Conservation (phyloP, 2,329 filamentous ascomycete species). For the Neofusicoccum umdonicola region DNA sequence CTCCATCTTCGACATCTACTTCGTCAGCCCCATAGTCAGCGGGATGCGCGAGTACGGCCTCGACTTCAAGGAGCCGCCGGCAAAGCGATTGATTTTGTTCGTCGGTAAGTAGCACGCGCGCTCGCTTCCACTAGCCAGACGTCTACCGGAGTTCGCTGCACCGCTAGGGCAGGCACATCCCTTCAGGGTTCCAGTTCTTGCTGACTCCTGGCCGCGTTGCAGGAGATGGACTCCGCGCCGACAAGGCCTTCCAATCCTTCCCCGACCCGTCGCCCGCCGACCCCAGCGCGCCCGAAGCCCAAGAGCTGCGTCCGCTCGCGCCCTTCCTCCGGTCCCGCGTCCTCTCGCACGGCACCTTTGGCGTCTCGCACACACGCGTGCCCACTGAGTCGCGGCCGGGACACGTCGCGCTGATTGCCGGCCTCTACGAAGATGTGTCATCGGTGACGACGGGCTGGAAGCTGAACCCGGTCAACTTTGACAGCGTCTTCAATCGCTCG, state of each 20-base stretch:
- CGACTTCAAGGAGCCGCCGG: conserved; percentile 71
- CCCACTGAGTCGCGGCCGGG: conserved; percentile 95
- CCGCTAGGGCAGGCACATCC: too few relatives aligned
- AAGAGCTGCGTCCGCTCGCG: conserved; percentile 75
- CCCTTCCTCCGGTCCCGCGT: conserved; percentile 89
- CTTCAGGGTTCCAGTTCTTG: conserved; percentile 2
- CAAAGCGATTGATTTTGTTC: conserved; percentile 86
- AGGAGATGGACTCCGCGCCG: conserved; percentile 89
- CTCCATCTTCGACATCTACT: conserved; percentile 98
- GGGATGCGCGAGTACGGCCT: conserved; percentile 84
- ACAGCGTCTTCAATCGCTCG: conserved; percentile 97
- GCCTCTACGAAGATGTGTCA: conserved; percentile 96
- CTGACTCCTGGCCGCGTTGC: neutral
- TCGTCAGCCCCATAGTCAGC: conserved; percentile 93
- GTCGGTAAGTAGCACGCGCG: conserved; percentile 61
- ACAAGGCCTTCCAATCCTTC: conserved; percentile 95
- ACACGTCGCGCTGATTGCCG: conserved; percentile 94
- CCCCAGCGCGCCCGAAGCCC: conserved; percentile 53
- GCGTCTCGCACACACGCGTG: conserved; percentile 93
- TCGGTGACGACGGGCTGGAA: conserved; percentile 98
- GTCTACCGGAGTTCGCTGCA: neutral
- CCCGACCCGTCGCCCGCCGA: conserved; percentile 74
- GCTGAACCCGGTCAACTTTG: conserved; percentile 95
- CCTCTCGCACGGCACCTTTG: conserved; percentile 88
- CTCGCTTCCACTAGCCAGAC: neutral